Conservation (phyloP, 106 monocot species). For the Ottelia alismoides region DNA sequence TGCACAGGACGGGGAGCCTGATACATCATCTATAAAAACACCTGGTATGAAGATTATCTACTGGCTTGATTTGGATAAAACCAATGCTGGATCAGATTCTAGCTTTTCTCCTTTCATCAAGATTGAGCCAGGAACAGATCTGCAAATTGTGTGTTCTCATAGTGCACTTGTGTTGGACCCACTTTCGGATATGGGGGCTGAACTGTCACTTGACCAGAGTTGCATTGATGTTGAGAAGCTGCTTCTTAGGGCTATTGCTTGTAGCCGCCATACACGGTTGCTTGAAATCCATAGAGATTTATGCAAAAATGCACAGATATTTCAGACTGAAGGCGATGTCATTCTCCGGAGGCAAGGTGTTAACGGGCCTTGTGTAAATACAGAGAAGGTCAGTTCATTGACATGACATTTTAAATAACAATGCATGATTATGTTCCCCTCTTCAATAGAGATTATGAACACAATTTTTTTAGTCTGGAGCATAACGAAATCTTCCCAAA, state of each 20-base stretch:
- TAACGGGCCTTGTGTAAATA: too few relatives aligned
- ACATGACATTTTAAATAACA: too few relatives aligned
- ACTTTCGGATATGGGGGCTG: conserved; percentile 71
- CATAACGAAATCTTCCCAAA: too few relatives aligned
- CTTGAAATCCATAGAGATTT: conserved; percentile 82
- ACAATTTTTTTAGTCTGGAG: too few relatives aligned
- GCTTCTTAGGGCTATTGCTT: conserved; percentile 68
- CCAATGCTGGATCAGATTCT: conserved; percentile 23
- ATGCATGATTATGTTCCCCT: too few relatives aligned
- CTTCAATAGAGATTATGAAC: too few relatives aligned
- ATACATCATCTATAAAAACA: conserved; percentile 44
- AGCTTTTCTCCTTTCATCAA: conserved; percentile 54
- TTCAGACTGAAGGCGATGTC: conserved; percentile 50
- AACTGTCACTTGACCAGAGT: conserved; percentile 57
- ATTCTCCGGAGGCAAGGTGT: conserved; percentile 39
- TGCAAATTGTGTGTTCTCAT: conserved; percentile 72
- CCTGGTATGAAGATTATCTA: conserved; percentile 87
- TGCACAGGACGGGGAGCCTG: conserved; percentile 63
- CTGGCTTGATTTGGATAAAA: conserved; percentile 71
- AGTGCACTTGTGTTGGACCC: conserved; percentile 86
- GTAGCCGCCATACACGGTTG: conserved; percentile 77
- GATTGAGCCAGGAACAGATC: conserved; percentile 71
- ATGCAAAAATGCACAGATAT: conserved; percentile 62
- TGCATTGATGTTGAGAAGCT: conserved; percentile 89
- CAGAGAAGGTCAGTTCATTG: too few relatives aligned